A percentile compares a stretch with the other conserved stretches of the same genome.
Conservation (phyloP, 305 asterid genomes). For the Rubia peregrina region DNA sequence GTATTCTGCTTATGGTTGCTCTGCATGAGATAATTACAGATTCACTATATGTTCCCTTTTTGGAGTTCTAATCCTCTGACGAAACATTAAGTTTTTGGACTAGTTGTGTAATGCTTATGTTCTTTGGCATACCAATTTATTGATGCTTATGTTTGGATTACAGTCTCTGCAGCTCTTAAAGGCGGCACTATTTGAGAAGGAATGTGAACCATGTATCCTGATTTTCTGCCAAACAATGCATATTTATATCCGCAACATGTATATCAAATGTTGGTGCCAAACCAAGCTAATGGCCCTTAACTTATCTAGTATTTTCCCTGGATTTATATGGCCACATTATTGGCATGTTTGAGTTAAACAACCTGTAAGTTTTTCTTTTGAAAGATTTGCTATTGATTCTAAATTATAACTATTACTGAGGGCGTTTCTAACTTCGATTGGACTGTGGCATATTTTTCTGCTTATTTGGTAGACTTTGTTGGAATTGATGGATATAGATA, state of each 20-base stretch:
- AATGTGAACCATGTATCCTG: slow-evolving; percentile 89
- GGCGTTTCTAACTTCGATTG: not conserved
- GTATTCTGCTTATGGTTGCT: not conserved
- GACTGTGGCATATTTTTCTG: not conserved
- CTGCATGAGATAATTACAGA: not conserved
- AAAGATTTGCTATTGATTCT: not conserved
- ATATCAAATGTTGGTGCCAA: slow-evolving; percentile 10
- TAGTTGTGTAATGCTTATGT: slow-evolving; percentile 10
- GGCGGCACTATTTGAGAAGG: slow-evolving; percentile 72
- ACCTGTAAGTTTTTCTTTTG: slow-evolving; percentile 59
- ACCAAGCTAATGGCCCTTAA: slow-evolving; percentile 45
- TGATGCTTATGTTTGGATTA: slow-evolving; percentile 28
- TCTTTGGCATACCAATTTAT: slow-evolving; percentile 15
- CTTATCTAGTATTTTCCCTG: slow-evolving; percentile 68
- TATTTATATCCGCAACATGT: slow-evolving; percentile 6
- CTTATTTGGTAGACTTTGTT: not conserved
- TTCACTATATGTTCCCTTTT: not conserved
- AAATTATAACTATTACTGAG: not conserved
- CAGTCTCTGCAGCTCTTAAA: slow-evolving; percentile 89
- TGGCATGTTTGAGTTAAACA: slow-evolving; percentile 97
- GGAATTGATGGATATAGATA: not conserved
- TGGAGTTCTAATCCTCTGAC: not conserved
- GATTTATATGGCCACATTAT: slow-evolving; percentile 86
- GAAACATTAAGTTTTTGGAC: not conserved
- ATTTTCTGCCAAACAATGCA: slow-evolving; percentile 20